Conservation (phyloP, 352 stramenopile genomes). For the Pythium dissimile region DNA sequence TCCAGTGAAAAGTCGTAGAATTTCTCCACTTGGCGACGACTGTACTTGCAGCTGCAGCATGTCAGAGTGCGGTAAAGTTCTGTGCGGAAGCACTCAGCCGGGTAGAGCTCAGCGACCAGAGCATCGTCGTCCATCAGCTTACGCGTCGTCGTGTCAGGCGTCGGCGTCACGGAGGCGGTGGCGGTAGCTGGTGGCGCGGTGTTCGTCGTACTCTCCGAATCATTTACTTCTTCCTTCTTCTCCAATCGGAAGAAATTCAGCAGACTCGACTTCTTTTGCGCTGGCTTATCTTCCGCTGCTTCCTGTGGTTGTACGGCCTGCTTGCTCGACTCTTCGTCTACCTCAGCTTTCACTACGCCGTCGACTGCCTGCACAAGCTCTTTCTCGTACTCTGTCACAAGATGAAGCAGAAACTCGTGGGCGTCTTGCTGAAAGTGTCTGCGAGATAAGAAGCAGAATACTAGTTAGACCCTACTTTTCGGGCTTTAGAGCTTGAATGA, state of each 20-base stretch:
- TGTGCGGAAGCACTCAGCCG: constrained; percentile 74
- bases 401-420: constrained; percentile 82
- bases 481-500: constrained; percentile 6
- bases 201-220: neutral
- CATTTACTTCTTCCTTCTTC: constrained; percentile 16
- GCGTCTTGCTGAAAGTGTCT: constrained; percentile 85
- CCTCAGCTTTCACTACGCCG: constrained; percentile 11
- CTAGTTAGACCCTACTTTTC: neutral
- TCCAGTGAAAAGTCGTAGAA: constrained; percentile 89
- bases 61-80: constrained; percentile 77
- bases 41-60: constrained; percentile 75
- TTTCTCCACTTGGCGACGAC: constrained; percentile 66
- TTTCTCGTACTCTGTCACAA: constrained; percentile 84
- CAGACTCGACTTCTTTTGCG: constrained; percentile 43
- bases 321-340: constrained; percentile 19
- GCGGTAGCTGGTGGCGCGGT: neutral
- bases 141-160: neutral
- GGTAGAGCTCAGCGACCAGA: constrained; percentile 53
- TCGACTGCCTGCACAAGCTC: constrained; percentile 59
- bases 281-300: neutral
- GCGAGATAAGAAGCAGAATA: constrained; percentile 1
- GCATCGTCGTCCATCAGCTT: constrained; percentile 26
- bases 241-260: constrained; percentile 54
- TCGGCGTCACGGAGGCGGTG: neutral
- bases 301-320: neutral